Conservation (phyloP, 2,329 filamentous ascomycete genomes). For the Chalara sp. region DNA sequence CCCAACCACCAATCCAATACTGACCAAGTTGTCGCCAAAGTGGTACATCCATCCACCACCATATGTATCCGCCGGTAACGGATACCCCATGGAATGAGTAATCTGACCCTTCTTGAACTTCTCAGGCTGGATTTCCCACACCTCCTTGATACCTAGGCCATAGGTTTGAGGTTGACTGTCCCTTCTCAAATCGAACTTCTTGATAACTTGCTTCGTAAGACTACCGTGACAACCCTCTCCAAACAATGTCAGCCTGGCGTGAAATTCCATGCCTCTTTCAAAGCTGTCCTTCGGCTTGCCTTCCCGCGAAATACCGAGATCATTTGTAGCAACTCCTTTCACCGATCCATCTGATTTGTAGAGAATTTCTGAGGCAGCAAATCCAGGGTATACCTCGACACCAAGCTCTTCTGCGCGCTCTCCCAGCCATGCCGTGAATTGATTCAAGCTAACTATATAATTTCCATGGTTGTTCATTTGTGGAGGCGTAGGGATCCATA, state of each 20-base stretch:
- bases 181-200: slow-evolving; percentile 83
- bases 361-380: slow-evolving; percentile 87
- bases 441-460: slow-evolving; percentile 93
- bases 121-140: slow-evolving; percentile 91
- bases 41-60: slow-evolving; percentile 99
- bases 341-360: slow-evolving; percentile 85
- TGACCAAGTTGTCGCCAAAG: slow-evolving; percentile 95
- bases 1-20: slow-evolving; percentile 83
- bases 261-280: slow-evolving; percentile 97
- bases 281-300: slow-evolving; percentile 86
- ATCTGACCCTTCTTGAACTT: slow-evolving; percentile 87
- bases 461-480: slow-evolving; percentile 99
- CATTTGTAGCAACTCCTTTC: slow-evolving; percentile 91
- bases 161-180: slow-evolving; percentile 95
- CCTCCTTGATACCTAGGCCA: slow-evolving; percentile 88
- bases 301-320: slow-evolving; percentile 74
- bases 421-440: slow-evolving; percentile 91
- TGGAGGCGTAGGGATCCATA: slow-evolving; percentile 81
- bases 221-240: slow-evolving; percentile 95
- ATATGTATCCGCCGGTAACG: slow-evolving; percentile 81
- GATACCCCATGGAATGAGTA: slow-evolving; percentile 88
- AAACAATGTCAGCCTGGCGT: slow-evolving; percentile 84
- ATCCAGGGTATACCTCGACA: slow-evolving; percentile 93
- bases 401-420: slow-evolving; percentile 95
- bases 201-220: slow-evolving; percentile 88